A percentile compares a stretch with the other conserved stretches of the same genome.
phyloP scores from a whole-genome alignment of 164 flowering plant genomes.

The Euptelea pleiosperma region DNA sequence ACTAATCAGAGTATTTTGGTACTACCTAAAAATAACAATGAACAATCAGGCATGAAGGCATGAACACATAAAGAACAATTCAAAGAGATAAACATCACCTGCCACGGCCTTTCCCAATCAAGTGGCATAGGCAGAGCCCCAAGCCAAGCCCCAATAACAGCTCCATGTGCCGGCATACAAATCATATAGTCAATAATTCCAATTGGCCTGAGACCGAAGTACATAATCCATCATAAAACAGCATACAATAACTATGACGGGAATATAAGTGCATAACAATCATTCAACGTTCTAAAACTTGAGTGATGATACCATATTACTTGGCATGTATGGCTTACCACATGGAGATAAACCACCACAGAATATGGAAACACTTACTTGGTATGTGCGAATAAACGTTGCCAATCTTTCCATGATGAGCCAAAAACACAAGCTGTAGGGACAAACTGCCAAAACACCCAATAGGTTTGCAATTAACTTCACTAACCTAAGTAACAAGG shows the following conservation, averaged over 20 bases:
- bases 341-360: background rate
- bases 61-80: too few relatives aligned
- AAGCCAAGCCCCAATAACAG: constrained; percentile 92
- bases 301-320: background rate
- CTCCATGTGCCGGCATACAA: constrained; percentile 83
- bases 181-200: constrained; percentile 60
- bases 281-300: background rate
- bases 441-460: constrained; percentile 47
- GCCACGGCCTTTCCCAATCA: constrained; percentile 99
- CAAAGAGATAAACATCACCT: constrained; percentile 42
- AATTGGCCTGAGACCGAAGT: constrained; percentile 46
- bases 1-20: background rate
- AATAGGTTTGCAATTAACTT: constrained; percentile 2
- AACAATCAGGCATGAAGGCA: too few relatives aligned
- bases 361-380: constrained; percentile 40
- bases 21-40: background rate
- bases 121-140: constrained; percentile 99
- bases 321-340: background rate
- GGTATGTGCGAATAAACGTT: constrained; percentile 57
- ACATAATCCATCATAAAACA: constrained; percentile 2
- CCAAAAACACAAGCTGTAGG: constrained; percentile 87
- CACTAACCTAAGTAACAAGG: background rate
- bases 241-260: background rate
- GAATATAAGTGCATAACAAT: background rate
- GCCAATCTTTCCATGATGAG: constrained; percentile 83